A percentile compares a stretch with the other conserved stretches of the same genome.
Evolutionary conservation across 2,329 filamentous ascomycete genomes (phyloP).

Genomic region (Onygena corvina): DNA sequence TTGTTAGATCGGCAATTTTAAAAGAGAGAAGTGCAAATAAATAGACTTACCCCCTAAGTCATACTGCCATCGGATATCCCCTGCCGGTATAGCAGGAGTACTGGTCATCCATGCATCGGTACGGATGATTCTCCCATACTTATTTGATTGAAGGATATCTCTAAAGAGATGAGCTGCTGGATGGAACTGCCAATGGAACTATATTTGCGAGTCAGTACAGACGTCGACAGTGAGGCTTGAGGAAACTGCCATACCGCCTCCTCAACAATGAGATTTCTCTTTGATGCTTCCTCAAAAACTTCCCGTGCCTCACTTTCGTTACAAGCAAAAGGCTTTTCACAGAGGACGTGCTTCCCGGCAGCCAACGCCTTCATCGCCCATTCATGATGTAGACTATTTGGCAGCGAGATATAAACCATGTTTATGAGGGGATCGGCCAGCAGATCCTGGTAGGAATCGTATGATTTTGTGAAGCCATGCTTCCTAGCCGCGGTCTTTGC

Average conservation of each 20-base stretch:
- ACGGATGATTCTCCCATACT: slow-evolving; percentile 25
- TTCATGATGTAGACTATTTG: slow-evolving; percentile 29
- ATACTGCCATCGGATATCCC: slow-evolving; percentile 33
- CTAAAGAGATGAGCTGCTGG: slow-evolving; percentile 30
- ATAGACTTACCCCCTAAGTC: slow-evolving; percentile 21
- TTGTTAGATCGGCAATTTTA: slow-evolving; percentile 2
- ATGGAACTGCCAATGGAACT: slow-evolving; percentile 35
- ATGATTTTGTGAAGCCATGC: slow-evolving; percentile 39
- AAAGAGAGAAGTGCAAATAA: background rate
- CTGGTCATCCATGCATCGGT: slow-evolving; percentile 21
- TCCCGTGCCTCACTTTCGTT: slow-evolving; percentile 30
- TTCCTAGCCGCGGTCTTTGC: slow-evolving; percentile 41
- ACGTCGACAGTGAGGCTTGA: background rate
- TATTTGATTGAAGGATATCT: slow-evolving; percentile 24
- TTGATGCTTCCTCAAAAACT: slow-evolving; percentile 32
- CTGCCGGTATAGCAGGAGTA: slow-evolving; percentile 18
- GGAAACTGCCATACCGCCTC: slow-evolving; percentile 37
- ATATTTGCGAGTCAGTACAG: background rate
- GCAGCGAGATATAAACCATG: slow-evolving; percentile 42
- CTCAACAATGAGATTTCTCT: slow-evolving; percentile 36
- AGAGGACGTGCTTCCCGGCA: slow-evolving; percentile 23
- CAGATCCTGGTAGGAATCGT: slow-evolving; percentile 19
- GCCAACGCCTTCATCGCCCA: slow-evolving; percentile 33
- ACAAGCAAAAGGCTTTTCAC: slow-evolving; percentile 23
- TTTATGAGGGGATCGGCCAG: slow-evolving; percentile 29